Percentiles rank a stretch among this genome's conserved stretches.
These are phyloP conservation scores for Pseudoscleropodium purum DNA, from an alignment of 225 moss, liverwort and hornwort species.

Conservation along the genomic window DNA sequence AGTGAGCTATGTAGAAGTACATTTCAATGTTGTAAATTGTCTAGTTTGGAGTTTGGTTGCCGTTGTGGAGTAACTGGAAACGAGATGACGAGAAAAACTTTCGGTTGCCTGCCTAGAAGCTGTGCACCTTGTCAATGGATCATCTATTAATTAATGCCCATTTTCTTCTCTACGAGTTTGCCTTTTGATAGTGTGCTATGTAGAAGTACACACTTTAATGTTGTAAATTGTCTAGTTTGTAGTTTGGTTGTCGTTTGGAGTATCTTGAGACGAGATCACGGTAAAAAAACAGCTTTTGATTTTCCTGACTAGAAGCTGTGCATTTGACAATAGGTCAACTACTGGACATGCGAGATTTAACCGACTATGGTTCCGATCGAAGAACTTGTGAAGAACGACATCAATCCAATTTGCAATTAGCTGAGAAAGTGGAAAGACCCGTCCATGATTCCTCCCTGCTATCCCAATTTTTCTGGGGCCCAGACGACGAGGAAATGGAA, in stretches of 20 bases:
- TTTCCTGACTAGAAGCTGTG: neutral
- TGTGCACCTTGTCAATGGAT: neutral
- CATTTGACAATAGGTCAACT: conserved; percentile 14
- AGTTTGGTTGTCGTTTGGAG: neutral
- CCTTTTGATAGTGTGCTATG: neutral
- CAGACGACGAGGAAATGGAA: conserved; percentile 74
- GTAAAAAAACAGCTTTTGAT: neutral
- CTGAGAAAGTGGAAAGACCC: conserved; percentile 26
- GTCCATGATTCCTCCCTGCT: conserved; percentile 31
- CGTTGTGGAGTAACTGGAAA: neutral
- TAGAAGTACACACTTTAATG: neutral
- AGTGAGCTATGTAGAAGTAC: neutral
- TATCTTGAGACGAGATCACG: neutral
- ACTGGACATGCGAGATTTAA: conserved; percentile 9
- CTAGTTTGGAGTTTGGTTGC: neutral
- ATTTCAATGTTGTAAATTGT: neutral
- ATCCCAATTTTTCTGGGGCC: conserved; percentile 42
- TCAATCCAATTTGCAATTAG: conserved; percentile 2
- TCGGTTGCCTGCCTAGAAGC: neutral
- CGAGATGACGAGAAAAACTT: neutral
- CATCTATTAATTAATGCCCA: neutral
- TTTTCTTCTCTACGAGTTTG: neutral
- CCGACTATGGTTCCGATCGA: conserved; percentile 5
- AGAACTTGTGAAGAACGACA: conserved; percentile 1
- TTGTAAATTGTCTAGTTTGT: neutral